Conservation (phyloP, 1,284 basidiomycete species). For the Cryptococcus sp. region DNA sequence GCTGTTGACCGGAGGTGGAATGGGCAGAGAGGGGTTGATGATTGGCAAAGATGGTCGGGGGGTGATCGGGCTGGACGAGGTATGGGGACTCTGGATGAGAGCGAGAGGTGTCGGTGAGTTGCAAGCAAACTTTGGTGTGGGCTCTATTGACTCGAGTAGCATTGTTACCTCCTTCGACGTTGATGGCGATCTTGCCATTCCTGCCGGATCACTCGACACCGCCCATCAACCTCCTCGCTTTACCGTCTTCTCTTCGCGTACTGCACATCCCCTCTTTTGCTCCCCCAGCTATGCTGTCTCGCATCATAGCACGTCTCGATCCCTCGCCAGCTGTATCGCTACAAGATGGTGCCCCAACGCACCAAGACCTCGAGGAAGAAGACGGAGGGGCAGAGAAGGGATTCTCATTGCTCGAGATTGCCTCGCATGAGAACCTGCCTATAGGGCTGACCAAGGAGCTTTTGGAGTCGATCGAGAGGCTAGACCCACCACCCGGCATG, state of each 20-base stretch:
- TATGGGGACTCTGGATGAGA: conserved; percentile 97
- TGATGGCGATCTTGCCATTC: conserved; percentile 65
- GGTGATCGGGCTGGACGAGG: conserved; percentile 83
- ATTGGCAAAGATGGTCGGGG: conserved; percentile 50
- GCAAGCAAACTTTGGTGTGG: neutral
- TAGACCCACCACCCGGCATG: conserved; percentile 39
- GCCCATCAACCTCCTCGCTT: conserved; percentile 61
- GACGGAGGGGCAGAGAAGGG: conserved; percentile 22
- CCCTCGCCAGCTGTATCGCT: neutral
- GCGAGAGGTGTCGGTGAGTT: conserved; percentile 82
- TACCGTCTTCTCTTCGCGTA: conserved; percentile 69
- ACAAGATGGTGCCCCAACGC: neutral
- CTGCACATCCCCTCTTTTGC: conserved; percentile 76
- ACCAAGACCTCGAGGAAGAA: neutral
- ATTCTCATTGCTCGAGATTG: conserved; percentile 54
- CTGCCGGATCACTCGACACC: conserved; percentile 65
- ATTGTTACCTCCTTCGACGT: conserved; percentile 78
- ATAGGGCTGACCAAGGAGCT: conserved; percentile 68
- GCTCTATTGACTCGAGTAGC: conserved; percentile 50
- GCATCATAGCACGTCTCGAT: conserved; percentile 42
- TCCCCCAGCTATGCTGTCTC: conserved; percentile 56
- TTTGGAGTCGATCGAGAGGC: conserved; percentile 62
- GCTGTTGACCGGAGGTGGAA: conserved; percentile 52
- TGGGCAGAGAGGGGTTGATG: conserved; percentile 38
- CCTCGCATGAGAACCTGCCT: conserved; percentile 61